Evolutionary conservation across 192 early-diverging fungal species (phyloP).

Genomic region (Umbelopsis sp.): DNA sequence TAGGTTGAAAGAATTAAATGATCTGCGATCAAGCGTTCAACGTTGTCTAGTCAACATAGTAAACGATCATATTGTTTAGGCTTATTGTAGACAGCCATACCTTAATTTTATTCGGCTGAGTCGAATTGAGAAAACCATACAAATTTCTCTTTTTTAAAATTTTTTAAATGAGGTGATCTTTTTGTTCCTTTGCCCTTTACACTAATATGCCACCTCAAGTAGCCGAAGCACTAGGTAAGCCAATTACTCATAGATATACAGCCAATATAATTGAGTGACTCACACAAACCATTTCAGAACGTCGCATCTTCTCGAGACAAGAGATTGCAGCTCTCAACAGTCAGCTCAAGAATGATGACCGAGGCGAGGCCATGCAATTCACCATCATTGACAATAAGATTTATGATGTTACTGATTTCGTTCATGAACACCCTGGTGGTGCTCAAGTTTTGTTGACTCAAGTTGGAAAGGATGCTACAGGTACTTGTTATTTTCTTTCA

Average conservation of each 20-base stretch:
- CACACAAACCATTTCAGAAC: not conserved
- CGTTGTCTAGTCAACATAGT: too few species aligned
- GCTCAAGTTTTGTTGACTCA: slow-evolving; percentile 69
- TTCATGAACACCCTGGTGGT: slow-evolving; percentile 78
- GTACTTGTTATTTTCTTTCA: slow-evolving; percentile 35
- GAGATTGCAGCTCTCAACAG: slow-evolving; percentile 21
- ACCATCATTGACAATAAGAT: slow-evolving; percentile 80
- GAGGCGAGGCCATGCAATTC: slow-evolving; percentile 45
- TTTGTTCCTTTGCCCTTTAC: not conserved
- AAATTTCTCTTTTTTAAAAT: not conserved
- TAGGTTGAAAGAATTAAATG: too few species aligned
- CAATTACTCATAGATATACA: not conserved
- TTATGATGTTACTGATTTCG: slow-evolving; percentile 79
- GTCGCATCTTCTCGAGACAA: slow-evolving; percentile 26
- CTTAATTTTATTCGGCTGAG: too few species aligned
- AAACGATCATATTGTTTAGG: too few species aligned
- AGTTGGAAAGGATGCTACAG: slow-evolving; percentile 71
- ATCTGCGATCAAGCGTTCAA: too few species aligned
- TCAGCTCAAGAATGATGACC: slow-evolving; percentile 32
- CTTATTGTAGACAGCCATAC: too few species aligned
- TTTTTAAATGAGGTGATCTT: not conserved
- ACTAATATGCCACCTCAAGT: slow-evolving; percentile 11
- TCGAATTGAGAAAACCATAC: too few species aligned
- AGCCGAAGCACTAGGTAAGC: slow-evolving; percentile 9
- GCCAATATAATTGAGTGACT: not conserved